Percentiles rank a stretch among this genome's conserved stretches.
These are phyloP conservation scores for Monilinia aucupariae DNA, from an alignment of 2,329 filamentous ascomycete genomes.

Conservation along the genomic window DNA sequence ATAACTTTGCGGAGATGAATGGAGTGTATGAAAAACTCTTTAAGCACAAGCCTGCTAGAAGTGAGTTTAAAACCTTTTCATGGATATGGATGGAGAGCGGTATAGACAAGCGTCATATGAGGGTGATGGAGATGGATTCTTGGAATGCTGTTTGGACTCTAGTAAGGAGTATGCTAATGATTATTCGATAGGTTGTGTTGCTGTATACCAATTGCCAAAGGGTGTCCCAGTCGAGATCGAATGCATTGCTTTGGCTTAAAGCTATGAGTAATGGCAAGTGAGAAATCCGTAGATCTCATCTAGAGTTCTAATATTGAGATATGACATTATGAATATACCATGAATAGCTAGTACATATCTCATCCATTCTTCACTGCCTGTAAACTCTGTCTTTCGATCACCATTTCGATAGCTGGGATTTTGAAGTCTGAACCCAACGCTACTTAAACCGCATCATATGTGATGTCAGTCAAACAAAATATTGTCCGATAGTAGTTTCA, in stretches of 20 bases:
- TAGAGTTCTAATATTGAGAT: not conserved
- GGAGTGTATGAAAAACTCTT: constrained; percentile 77
- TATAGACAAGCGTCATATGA: not conserved
- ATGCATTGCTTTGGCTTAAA: constrained; percentile 67
- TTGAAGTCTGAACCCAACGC: not conserved
- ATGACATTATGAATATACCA: not conserved
- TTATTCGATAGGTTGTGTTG: constrained; percentile 57
- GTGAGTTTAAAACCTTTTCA: constrained; percentile 34
- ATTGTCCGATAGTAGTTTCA: not conserved
- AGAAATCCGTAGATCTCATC: not conserved
- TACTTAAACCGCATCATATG: not conserved
- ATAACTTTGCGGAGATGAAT: constrained; percentile 56
- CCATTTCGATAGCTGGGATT: not conserved
- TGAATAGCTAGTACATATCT: not conserved
- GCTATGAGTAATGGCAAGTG: not conserved
- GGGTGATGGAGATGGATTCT: not conserved
- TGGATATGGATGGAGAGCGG: not conserved
- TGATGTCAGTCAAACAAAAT: not conserved
- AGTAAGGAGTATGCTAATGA: constrained; percentile 4
- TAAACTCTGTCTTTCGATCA: not conserved
- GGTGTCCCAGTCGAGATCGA: constrained; percentile 88
- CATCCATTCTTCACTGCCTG: not conserved
- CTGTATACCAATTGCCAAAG: constrained; percentile 84
- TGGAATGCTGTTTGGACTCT: not conserved
- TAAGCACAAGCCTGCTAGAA: constrained; percentile 78